These are phyloP conservation scores for Rosa persica DNA, from an alignment of 306 rosid species.

Conservation along the genomic window DNA sequence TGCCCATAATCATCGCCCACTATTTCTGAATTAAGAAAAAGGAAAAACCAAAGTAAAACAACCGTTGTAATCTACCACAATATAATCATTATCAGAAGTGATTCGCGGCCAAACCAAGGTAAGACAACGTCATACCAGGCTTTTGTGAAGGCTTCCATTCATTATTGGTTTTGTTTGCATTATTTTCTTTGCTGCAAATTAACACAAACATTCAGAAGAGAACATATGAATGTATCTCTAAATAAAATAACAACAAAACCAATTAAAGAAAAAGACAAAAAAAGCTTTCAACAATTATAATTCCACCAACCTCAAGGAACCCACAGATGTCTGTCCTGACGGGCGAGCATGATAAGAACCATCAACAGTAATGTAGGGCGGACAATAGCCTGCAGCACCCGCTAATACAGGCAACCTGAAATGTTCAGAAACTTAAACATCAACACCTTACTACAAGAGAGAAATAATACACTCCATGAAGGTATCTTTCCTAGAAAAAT, in stretches of 20 bases:
- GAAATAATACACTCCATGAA: neutral
- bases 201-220: conserved; percentile 10
- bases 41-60: neutral
- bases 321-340: conserved; percentile 67
- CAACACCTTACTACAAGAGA: neutral
- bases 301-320: conserved; percentile 52
- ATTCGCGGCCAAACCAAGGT: neutral
- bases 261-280: neutral
- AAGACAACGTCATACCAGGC: conserved; percentile 54
- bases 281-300: neutral
- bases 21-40: conserved; percentile 46
- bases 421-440: neutral
- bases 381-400: conserved; percentile 90
- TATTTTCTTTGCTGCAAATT: conserved; percentile 68
- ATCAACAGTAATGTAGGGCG: conserved; percentile 86
- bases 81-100: conserved; percentile 5
- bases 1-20: conserved; percentile 80
- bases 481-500: neutral
- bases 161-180: conserved; percentile 46
- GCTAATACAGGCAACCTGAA: conserved; percentile 93
- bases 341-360: conserved; percentile 72
- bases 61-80: conserved; percentile 4
- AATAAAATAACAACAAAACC: neutral
- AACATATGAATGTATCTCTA: neutral
- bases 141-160: conserved; percentile 72